Evolutionary conservation across 208 protist genomes (phyloP), one percentile per base, ranked within the genome.

Genomic region (Leishmania mexicana): DNA sequence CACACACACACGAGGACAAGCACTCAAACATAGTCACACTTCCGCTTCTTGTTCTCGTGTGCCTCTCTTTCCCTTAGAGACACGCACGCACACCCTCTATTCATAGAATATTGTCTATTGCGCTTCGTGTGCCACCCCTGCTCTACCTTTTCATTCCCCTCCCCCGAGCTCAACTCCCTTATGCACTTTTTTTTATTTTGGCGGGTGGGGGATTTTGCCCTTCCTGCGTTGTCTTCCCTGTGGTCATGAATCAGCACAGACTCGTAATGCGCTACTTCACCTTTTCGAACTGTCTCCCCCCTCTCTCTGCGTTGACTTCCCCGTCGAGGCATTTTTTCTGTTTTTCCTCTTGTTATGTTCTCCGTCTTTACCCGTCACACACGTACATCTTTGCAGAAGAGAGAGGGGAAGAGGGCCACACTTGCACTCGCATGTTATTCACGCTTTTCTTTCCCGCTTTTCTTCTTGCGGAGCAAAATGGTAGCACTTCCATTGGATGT

Each of bases 71-170:
- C 28, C 19, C 70, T 80, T 17, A 64, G 58, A 31, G 28, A 31
- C 28, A 1, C 73, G n/a, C 72, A 7, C 65, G n/a, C 15, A 74
- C 24, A 74, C 45, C 24, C 45, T 28, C 24, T 21, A 54, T 74
- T 74, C 68, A 84, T 40, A 91, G 81, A 75, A 74, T 75, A 79
- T 78, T 65, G 28, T 54, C 35, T 3, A 86, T 86, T 64, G 62
- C 71, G 38, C 73, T 74, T 65, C 15, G 64, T 54, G 65, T 74
- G 47, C 24, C 38, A 21, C 11, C 8, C 21, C 40, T 72, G 21
- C 15, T 28, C 42, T 47, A 35, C 21, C 28, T 71, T 71, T 47
- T 42, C 38, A 11, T 42, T 0, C 19, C 28, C 28, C 4, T 11
- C 40, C 2, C 31, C 13, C 28, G 67, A 74, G 40, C 68, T 19